Evolutionary conservation across 192 early-diverging fungal genomes (phyloP).

Genomic region (Coemansia sp.): DNA sequence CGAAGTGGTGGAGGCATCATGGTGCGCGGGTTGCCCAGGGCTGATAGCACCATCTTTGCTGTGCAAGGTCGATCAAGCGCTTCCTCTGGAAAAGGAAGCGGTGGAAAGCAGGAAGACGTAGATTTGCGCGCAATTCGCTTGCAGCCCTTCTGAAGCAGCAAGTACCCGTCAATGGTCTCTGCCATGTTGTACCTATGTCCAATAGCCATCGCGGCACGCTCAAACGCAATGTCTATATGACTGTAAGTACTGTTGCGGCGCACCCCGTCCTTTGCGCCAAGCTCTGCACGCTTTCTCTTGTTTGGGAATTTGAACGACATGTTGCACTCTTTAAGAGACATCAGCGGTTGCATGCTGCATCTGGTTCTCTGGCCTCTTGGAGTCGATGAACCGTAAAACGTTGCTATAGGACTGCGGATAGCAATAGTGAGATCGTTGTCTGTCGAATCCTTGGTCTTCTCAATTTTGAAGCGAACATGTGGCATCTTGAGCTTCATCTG

Average conservation of each 20-base stretch:
- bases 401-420: conserved; percentile 34
- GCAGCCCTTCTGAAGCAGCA: conserved; percentile 51
- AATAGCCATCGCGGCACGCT: conserved; percentile 41
- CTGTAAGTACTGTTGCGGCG: conserved; percentile 46
- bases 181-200: conserved; percentile 54
- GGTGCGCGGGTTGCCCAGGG: conserved; percentile 37
- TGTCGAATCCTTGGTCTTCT: conserved; percentile 24
- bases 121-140: conserved; percentile 55
- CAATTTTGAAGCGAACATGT: conserved; percentile 20
- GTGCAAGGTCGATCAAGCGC: conserved; percentile 19
- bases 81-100: conserved; percentile 19
- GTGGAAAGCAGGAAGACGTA: conserved; percentile 29
- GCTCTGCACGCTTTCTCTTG: conserved; percentile 32
- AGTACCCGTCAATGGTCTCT: conserved; percentile 52
- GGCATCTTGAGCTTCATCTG: conserved; percentile 47
- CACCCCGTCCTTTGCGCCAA: conserved; percentile 38
- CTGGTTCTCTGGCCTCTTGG: conserved; percentile 26
- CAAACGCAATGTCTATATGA: conserved; percentile 47
- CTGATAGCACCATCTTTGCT: conserved; percentile 28
- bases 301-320: conserved; percentile 29
- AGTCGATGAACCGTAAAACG: conserved; percentile 44
- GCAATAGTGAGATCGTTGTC: conserved; percentile 28
- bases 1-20: conserved; percentile 44
- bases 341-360: conserved; percentile 30
- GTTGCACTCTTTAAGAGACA: conserved; percentile 37